phyloP scores from a whole-genome alignment of 2,329 filamentous ascomycete genomes.

The Coniosporium tulheliwenetii region DNA sequence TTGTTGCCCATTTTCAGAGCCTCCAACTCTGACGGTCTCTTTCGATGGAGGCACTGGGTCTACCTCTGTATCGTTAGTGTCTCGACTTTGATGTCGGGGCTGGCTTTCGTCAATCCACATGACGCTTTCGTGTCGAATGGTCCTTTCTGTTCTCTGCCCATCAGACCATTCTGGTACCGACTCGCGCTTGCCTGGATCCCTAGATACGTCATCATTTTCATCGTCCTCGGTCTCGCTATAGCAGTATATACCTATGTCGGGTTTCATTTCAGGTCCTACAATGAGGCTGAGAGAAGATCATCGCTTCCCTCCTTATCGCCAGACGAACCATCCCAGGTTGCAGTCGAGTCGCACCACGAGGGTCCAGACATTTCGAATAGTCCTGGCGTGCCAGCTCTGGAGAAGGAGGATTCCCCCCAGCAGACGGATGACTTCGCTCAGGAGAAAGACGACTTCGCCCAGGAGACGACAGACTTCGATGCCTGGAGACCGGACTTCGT shows the following conservation, averaged over 20 bases:
- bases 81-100: constrained; percentile 42
- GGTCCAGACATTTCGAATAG: too few relatives aligned
- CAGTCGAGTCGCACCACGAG: too few relatives aligned
- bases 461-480: neutral
- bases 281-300: constrained; percentile 2
- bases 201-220: constrained; percentile 50
- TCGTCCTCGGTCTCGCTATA: constrained; percentile 49
- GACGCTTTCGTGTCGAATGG: constrained; percentile 46
- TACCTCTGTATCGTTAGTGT: constrained; percentile 41
- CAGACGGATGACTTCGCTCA: constrained; percentile 9
- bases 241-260: constrained; percentile 57
- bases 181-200: constrained; percentile 58
- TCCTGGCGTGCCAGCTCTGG: too few relatives aligned
- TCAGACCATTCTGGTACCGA: constrained; percentile 52
- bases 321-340: neutral
- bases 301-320: neutral
- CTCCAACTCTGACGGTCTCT: constrained; percentile 45
- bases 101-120: constrained; percentile 45
- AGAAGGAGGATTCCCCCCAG: too few relatives aligned
- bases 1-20: constrained; percentile 35
- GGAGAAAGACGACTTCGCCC: constrained; percentile 9
- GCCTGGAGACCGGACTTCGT: too few relatives aligned
- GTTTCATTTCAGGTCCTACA: constrained; percentile 23
- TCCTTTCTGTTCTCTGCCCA: constrained; percentile 54
- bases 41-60: constrained; percentile 47